Percentiles rank a stretch among this genome's conserved stretches.
Conservation (phyloP, 768 basidiomycete genomes). For the Trametopsis cervina region DNA sequence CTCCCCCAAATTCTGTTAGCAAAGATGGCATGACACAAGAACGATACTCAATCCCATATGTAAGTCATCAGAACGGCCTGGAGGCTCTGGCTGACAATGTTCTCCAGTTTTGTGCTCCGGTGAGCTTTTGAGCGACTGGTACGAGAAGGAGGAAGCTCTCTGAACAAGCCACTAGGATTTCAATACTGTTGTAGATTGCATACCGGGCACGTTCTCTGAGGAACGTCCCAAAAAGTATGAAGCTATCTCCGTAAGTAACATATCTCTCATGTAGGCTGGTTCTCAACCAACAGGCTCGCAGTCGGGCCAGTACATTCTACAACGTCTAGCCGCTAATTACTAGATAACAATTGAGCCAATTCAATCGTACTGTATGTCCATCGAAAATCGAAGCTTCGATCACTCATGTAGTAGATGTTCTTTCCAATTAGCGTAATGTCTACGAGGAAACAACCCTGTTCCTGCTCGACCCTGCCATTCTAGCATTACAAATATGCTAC, state of each 20-base stretch:
- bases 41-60: slow-evolving; percentile 59
- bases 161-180: slow-evolving; percentile 21
- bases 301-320: slow-evolving; percentile 11
- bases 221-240: slow-evolving; percentile 43
- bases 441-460: too few relatives aligned
- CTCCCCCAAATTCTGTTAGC: slow-evolving; percentile 23
- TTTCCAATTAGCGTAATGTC: too few relatives aligned
- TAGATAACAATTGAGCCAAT: too few relatives aligned
- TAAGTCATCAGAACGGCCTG: slow-evolving; percentile 20
- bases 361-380: too few relatives aligned
- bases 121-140: slow-evolving; percentile 10
- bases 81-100: slow-evolving; percentile 14
- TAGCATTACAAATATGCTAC: too few relatives aligned
- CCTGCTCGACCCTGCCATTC: too few relatives aligned
- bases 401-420: too few relatives aligned
- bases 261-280: slow-evolving; percentile 27
- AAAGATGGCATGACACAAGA: slow-evolving; percentile 36
- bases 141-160: not conserved
- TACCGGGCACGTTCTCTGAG: slow-evolving; percentile 44
- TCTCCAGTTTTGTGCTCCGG: slow-evolving; percentile 30
- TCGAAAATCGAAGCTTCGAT: too few relatives aligned
- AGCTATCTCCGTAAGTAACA: slow-evolving; percentile 26
- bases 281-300: not conserved
- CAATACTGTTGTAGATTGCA: slow-evolving; percentile 31
- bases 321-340: slow-evolving; percentile 11